Base-by-base conservation (phyloP, 2,329 filamentous ascomycete species). In the Xylaria sp. region DNA sequence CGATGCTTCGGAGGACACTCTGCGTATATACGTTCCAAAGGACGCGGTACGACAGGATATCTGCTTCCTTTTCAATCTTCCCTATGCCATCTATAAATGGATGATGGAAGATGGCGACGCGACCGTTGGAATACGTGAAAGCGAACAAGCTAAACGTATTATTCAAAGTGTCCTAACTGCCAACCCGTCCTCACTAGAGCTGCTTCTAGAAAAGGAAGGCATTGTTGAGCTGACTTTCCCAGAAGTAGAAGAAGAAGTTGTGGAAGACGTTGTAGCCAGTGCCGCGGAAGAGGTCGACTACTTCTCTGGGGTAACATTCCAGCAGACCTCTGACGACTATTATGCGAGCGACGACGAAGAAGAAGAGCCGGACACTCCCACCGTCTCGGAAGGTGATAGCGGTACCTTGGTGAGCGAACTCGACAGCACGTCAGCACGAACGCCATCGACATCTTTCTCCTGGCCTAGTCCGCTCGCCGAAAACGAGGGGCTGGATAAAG, bases 61-160 rank as follows among this genome's bases (percentile, higher is more conserved):
- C 17, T 56, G 53, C 12, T 56, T 56, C 15, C 40, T 56, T 31
- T 56, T 31, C 17, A 56, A 47, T 35, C 53, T 56, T 17, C 53
- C 53, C 17, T 33, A 43, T 46, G 53, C 53, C 12, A 17, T 56
- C 4, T 56, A 45, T 6, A 46, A 56, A 23, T 56, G 53, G 53
- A 43, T 56, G n/a, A 46, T 56, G 17, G 53, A 45, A n/a, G 53
- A 56, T 25, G 12, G 40, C 5, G 17, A 19, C n/a, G 3, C 17
- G 4, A 17, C 40, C 7, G 17, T 46, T 3, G 25, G n/a, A 3
- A 35, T 43, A 14, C 28, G 37, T 2, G 53, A 56, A 21, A 56
- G 40, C 28, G 53, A 56, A 35, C 37, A 37, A n/a, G 53, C 53
- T 17, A 56, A 45, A 11, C 37, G 53, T 28, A 23, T 56, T 14